These are phyloP conservation scores for Suhomyces vadensis DNA, from an alignment of 805 yeast genomes.

Conservation along the genomic window DNA sequence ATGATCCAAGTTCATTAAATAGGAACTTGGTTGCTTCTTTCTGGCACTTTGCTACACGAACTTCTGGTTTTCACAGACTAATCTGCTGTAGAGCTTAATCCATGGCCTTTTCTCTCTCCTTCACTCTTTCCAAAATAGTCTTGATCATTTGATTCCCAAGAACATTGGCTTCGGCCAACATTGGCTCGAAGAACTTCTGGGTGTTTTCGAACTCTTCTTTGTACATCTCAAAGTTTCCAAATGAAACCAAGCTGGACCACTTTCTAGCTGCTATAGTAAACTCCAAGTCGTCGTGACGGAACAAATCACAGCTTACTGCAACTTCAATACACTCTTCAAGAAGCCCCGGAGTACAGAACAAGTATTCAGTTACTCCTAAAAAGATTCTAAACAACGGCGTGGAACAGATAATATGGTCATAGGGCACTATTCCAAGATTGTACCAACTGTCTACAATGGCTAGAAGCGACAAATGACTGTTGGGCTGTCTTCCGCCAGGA, in stretches of 20 bases:
- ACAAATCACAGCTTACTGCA: slow-evolving; percentile 63
- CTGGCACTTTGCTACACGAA: too few species aligned
- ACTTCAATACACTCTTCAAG: slow-evolving; percentile 79
- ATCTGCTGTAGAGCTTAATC: background rate
- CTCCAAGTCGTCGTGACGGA: slow-evolving; percentile 87
- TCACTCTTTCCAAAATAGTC: slow-evolving; percentile 56
- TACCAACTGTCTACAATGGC: slow-evolving; percentile 96
- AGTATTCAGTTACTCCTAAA: slow-evolving; percentile 89
- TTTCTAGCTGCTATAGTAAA: slow-evolving; percentile 86
- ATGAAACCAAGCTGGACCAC: slow-evolving; percentile 82
- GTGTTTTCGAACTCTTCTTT: slow-evolving; percentile 71
- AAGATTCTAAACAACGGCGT: slow-evolving; percentile 91
- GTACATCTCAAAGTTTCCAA: slow-evolving; percentile 75
- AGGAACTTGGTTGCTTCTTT: too few species aligned
- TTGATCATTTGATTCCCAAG: slow-evolving; percentile 94
- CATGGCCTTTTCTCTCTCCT: slow-evolving; percentile 25
- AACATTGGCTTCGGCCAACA: slow-evolving; percentile 83
- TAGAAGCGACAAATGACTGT: slow-evolving; percentile 84
- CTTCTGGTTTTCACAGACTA: too few species aligned
- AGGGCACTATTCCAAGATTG: slow-evolving; percentile 81
- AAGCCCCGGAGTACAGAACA: slow-evolving; percentile 80
- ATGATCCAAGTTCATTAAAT: too few species aligned
- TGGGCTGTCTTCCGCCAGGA: slow-evolving; percentile 68
- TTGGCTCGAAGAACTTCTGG: slow-evolving; percentile 80
- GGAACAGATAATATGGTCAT: slow-evolving; percentile 95